Conservation (phyloP, 2,329 filamentous ascomycete species). For the Zopfia rhizophila region DNA sequence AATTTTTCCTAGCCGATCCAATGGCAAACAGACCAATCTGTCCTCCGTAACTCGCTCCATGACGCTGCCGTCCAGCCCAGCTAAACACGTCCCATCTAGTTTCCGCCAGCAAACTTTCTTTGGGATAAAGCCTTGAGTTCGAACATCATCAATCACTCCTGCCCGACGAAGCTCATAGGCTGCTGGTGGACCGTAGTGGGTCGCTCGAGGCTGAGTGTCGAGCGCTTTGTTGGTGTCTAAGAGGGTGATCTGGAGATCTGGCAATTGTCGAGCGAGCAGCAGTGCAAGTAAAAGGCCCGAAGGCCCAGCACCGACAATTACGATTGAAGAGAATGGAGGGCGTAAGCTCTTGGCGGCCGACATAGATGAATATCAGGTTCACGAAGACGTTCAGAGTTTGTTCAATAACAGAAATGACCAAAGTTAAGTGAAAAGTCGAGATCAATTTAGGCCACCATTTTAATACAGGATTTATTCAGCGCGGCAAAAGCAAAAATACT, state of each 20-base stretch:
- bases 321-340: too few relatives aligned
- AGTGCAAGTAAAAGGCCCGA: conserved; percentile 50
- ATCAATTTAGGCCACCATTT: too few relatives aligned
- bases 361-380: too few relatives aligned
- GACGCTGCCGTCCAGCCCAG: conserved; percentile 6
- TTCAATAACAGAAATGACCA: too few relatives aligned
- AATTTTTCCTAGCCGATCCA: conserved; percentile 14
- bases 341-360: too few relatives aligned
- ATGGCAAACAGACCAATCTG: conserved; percentile 17
- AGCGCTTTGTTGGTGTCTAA: conserved; percentile 64
- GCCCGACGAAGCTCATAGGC: conserved; percentile 65
- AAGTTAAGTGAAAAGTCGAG: too few relatives aligned
- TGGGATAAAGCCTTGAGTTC: conserved; percentile 50
- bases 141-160: conserved; percentile 62
- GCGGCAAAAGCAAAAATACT: too few relatives aligned
- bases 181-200: conserved; percentile 67
- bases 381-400: too few relatives aligned
- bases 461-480: too few relatives aligned
- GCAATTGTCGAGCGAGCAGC: conserved; percentile 62
- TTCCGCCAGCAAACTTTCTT: conserved; percentile 55
- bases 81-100: conserved; percentile 24
- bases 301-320: conserved; percentile 43
- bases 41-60: conserved; percentile 14
- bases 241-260: conserved; percentile 59
- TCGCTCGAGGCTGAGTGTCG: conserved; percentile 67